phyloP scores from a whole-genome alignment of 2,329 filamentous ascomycete species.

The Apiospora sp. region DNA sequence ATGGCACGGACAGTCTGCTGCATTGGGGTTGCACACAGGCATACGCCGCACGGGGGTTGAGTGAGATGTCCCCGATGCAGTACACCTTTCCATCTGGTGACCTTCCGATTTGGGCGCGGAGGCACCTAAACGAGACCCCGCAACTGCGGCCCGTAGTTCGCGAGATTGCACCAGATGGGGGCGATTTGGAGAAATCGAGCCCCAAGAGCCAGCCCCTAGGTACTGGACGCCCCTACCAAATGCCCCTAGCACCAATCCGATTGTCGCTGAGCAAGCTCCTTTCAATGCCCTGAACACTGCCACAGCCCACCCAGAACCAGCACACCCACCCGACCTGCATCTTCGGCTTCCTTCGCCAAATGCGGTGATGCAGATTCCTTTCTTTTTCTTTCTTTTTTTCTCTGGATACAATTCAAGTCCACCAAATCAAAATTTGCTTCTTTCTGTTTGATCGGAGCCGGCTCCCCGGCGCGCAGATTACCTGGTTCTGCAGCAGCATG shows the following conservation, averaged over 20 bases:
- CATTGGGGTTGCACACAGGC: background rate
- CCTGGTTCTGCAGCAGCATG: background rate
- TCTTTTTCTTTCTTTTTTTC: no score
- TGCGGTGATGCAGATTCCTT: background rate
- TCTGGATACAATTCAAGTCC: background rate
- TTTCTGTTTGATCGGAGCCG: background rate
- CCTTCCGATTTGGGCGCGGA: constrained; percentile 23
- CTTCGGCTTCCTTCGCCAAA: background rate
- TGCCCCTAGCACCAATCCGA: background rate
- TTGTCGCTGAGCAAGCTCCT: background rate
- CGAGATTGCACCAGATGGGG: constrained; percentile 1
- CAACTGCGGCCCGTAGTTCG: constrained; percentile 18
- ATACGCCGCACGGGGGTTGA: background rate
- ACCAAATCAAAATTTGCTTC: background rate
- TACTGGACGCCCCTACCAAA: background rate
- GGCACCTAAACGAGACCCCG: constrained; percentile 1
- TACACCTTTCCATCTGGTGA: background rate
- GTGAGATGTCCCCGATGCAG: constrained; percentile 16
- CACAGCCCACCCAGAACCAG: background rate
- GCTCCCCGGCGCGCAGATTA: background rate
- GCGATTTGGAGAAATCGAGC: background rate
- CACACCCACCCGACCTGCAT: background rate
- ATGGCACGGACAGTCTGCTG: background rate
- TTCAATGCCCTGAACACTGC: background rate
- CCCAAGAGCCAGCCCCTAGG: background rate